Evolutionary conservation across 495 filamentous ascomycete species (phyloP), one percentile per base, ranked within the genome.

Genomic region (Penicillium angulare): DNA sequence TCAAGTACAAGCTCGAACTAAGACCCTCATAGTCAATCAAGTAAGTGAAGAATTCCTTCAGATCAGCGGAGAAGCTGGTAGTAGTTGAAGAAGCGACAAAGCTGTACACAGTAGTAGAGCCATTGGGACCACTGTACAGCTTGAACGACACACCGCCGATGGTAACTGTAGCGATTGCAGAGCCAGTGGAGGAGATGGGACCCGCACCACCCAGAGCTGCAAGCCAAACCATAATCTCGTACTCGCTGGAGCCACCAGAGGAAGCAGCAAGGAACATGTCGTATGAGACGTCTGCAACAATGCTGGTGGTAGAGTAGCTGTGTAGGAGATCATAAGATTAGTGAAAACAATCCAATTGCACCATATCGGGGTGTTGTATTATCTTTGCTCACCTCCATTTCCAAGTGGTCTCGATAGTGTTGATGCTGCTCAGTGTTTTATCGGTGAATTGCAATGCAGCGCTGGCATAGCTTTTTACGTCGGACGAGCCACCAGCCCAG

Each of bases 151-250:
- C 59, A 10, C 79, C 78, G 18, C 60, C 76, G 45, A 87, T 75
- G 16, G 63, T 79, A 4, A 73, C 65, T 1, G 74, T 82, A 6
- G 77, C 79, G 48, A 84, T 69, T 1, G 82, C 24, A 8, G 69
- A 72, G 44, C 81, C 82, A 6, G 72, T 80, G 23, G 73, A 73
- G 10, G 80, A 83, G 61, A 86, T 86, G 4, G 83, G 81, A 9
- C 81, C 82, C 3, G 84, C 81, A 40, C 79, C 82, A 26, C 82
- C 83, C 49, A 80, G 64, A 22, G 79, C 78, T 3, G 68, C 82
- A 18, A 87, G 76, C 85, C 85, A 88, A 57, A 88, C 72, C 85
- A 88, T 88, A 62, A 88, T 74, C 65, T 88, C 85, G 63, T 85
- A 86, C 57, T 81, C 71, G 23, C 71, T 64, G 29, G 59, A 59